Evolutionary conservation across 495 filamentous ascomycete genomes (phyloP), one percentile per base, ranked within the genome.

Genomic region (Chaetomidium leptoderma): DNA sequence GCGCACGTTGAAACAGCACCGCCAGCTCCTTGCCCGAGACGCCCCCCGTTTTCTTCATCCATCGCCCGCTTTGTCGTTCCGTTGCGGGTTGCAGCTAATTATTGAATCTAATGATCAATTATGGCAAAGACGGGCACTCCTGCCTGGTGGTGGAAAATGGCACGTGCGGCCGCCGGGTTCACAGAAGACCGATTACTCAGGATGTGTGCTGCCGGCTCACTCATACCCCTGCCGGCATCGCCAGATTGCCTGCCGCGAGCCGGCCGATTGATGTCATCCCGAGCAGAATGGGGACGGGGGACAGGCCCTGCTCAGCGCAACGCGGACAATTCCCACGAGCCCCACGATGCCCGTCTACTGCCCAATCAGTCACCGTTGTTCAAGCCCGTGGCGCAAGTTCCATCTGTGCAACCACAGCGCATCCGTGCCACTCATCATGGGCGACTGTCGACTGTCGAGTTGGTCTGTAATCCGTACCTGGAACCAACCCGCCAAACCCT

Each of bases 221-320:
- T 6, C 11, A 11, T 33, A 33, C 6, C 19, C 19, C 7, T 10
- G 8, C 8, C 40, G 6, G 40, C 40, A 44, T 47, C 27, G 44
- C 23, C 16, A 16, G 3, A 8, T 1, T 44, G 47, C 47, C 47
- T 50, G 47, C 47, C 32, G 30, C 17, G 21, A 21, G 23, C 43
- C 21, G 23, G 47, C 13, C 7, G 19, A 24, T 37, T 50, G 47
- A 50, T 50, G 47, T 50, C 47, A 35, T 50, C 24, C 47, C 16
- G n/a, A 4, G 16, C 29, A 21, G 29, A 48, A 33, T 13, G 29
- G 30, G 19, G 37, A 16, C 21, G 13, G 24, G 14, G n/a, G 35
- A 37, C 11, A 37, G 35, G 11, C 35, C 5, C 35, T 37, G 35
- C n/a, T n/a, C n/a, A n/a, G n/a, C n/a, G n/a, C n/a, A n/a, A n/a